phyloP scores from a whole-genome alignment of 805 yeast species.

The Lachancea nothofagi region DNA sequence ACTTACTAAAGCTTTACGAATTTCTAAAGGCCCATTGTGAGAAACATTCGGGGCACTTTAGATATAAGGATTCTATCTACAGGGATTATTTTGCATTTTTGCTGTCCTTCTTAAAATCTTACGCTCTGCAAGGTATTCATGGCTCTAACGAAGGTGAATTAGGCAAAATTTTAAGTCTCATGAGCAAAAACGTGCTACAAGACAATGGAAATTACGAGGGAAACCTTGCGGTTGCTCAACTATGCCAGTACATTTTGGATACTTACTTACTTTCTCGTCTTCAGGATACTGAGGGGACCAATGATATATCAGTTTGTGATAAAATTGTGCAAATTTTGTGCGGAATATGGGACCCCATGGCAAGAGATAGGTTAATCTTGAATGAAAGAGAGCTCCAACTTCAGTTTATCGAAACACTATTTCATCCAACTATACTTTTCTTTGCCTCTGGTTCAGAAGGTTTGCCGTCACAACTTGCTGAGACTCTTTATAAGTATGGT shows the following conservation, averaged over 20 bases:
- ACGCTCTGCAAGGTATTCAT: slow-evolving; percentile 13
- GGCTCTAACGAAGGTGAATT: slow-evolving; percentile 14
- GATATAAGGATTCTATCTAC: slow-evolving; percentile 28
- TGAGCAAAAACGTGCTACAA: slow-evolving; percentile 16
- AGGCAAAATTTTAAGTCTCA: slow-evolving; percentile 12
- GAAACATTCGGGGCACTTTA: slow-evolving; percentile 17
- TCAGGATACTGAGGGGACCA: slow-evolving; percentile 2
- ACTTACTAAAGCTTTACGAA: slow-evolving; percentile 15
- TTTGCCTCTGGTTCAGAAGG: slow-evolving; percentile 33
- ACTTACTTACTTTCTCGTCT: slow-evolving; percentile 11
- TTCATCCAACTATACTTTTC: slow-evolving; percentile 38
- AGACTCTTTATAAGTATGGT: slow-evolving; percentile 25
- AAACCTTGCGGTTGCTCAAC: slow-evolving; percentile 18
- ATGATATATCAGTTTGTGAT: slow-evolving; percentile 13
- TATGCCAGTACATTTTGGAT: slow-evolving; percentile 17
- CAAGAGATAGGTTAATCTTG: slow-evolving; percentile 54
- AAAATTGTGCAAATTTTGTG: slow-evolving; percentile 34
- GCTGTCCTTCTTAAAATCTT: slow-evolving; percentile 15
- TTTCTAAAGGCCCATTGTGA: slow-evolving; percentile 8
- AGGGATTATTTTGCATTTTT: slow-evolving; percentile 27
- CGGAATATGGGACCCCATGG: slow-evolving; percentile 54
- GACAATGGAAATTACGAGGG: slow-evolving; percentile 28
- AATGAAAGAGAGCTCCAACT: slow-evolving; percentile 62
- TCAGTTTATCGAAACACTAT: slow-evolving; percentile 45
- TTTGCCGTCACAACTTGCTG: slow-evolving; percentile 13